Conservation (phyloP, 257 asterid genomes). For the Scutellaria minor region DNA sequence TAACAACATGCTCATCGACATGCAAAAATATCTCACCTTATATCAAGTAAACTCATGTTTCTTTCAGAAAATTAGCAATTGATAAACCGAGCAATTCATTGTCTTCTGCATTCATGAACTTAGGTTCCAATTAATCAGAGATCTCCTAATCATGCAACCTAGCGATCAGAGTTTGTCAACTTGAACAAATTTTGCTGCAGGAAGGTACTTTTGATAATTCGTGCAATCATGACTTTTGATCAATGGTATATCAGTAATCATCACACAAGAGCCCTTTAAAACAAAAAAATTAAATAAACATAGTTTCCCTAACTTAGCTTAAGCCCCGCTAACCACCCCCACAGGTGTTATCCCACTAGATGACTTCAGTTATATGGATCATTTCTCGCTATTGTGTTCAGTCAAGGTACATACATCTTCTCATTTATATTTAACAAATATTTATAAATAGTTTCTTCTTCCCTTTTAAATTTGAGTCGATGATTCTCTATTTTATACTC, state of each 20-base stretch:
- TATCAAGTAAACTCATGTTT: neutral
- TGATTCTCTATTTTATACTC: too few species aligned
- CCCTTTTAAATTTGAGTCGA: too few species aligned
- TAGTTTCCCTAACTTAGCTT: too few species aligned
- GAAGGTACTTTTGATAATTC: neutral
- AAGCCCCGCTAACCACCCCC: too few species aligned
- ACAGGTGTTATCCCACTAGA: too few species aligned
- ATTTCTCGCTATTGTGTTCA: too few species aligned
- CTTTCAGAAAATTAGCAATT: neutral
- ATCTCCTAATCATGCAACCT: neutral
- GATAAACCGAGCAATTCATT: neutral
- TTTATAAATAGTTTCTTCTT: too few species aligned
- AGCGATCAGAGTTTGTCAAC: neutral
- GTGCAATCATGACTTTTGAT: neutral
- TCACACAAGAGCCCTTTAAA: too few species aligned
- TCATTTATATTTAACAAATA: too few species aligned
- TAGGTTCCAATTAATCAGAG: neutral
- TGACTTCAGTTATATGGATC: too few species aligned
- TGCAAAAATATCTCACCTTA: neutral
- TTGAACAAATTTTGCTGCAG: neutral
- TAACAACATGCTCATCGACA: neutral
- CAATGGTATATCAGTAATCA: neutral
- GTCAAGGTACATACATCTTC: too few species aligned
- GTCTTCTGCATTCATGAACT: neutral
- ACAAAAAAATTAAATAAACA: too few species aligned